Evolutionary conservation across 1,284 basidiomycete species (phyloP), one percentile per base, ranked within the genome.

Genomic region (Leccinum griseonigrum): DNA sequence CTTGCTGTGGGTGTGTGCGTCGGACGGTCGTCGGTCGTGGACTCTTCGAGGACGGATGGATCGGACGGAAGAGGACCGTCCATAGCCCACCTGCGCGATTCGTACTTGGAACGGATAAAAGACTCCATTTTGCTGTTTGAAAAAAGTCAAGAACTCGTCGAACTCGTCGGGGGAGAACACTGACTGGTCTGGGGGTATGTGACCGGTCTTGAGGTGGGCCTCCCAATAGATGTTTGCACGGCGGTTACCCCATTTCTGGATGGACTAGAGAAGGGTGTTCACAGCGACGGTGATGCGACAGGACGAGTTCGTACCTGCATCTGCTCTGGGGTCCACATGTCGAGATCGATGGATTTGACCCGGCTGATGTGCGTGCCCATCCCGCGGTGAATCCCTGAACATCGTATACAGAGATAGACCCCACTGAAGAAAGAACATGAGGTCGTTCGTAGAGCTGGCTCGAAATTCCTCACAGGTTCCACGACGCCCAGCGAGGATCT

Each of bases 281-380:
- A 61, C n/a, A n/a, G 59, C 22, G 54, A n/a, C 4, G 53, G 50
- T 16, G 13, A 48, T 13, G 28, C 2, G 14, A 16, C 26, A 5
- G 48, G 22, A 29, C 56, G 57, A 53, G 32, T 32, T 1, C 14
- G 43, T 69, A 94, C 94, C 74, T 90, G 88, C 91, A 99, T 97
- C 79, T 99, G 97, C 71, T 98, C 96, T 1, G 94, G 93, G 4
- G 94, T 97, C 97, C 97, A 99, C 22, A 94, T 89, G 71, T 99
- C 97, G 52, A 99, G 87, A 78, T 99, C 97, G 63, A 99, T 95
- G 8, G 95, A 97, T 75, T 98, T 98, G 1, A 34, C 29, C 22
- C 91, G 92, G 77, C 91, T 92, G 76, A 97, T 97, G 75, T 99
- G 97, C 0, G 97, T 98, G 64, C 97, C 97, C 94, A 99, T 97